Percentiles rank a stretch among this genome's conserved stretches.
These are phyloP conservation scores for Tanacetum coccineum DNA, from an alignment of 129 eudicot species.

Conservation along the genomic window DNA sequence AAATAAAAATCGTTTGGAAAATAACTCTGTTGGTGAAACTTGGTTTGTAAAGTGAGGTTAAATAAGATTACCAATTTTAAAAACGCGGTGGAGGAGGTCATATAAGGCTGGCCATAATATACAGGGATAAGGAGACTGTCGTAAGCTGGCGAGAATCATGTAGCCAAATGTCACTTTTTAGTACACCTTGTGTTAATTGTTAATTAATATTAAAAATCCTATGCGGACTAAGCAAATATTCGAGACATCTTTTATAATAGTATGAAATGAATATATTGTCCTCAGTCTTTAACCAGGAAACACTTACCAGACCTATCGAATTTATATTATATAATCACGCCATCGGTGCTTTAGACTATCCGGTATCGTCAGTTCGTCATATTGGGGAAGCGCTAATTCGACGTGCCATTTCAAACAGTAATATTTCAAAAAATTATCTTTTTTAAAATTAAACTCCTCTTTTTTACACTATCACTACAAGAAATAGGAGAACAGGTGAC, in stretches of 20 bases:
- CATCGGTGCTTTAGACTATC: too few species aligned
- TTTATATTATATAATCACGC: too few species aligned
- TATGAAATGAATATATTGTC: neutral
- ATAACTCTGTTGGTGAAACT: neutral
- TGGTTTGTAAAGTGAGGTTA: slow-evolving; percentile 1
- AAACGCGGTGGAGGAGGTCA: slow-evolving; percentile 13
- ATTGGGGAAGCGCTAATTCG: too few species aligned
- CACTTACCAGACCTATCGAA: too few species aligned
- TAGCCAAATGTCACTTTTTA: slow-evolving; percentile 29
- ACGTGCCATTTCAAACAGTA: too few species aligned
- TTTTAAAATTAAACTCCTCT: too few species aligned
- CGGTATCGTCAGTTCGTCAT: too few species aligned
- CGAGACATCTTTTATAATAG: neutral
- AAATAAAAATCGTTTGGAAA: neutral
- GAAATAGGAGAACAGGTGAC: too few species aligned
- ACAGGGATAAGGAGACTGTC: slow-evolving; percentile 14
- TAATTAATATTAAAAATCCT: neutral
- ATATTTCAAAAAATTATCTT: too few species aligned
- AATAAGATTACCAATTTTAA: slow-evolving; percentile 10
- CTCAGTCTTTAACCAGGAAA: too few species aligned
- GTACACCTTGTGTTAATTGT: slow-evolving; percentile 3
- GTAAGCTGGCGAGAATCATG: slow-evolving; percentile 14
- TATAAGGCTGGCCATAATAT: slow-evolving; percentile 21
- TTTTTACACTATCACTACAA: too few species aligned
- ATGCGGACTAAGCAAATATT: neutral